Conservation (phyloP, 164 flowering plant species). For the Amborella trichopoda region DNA sequence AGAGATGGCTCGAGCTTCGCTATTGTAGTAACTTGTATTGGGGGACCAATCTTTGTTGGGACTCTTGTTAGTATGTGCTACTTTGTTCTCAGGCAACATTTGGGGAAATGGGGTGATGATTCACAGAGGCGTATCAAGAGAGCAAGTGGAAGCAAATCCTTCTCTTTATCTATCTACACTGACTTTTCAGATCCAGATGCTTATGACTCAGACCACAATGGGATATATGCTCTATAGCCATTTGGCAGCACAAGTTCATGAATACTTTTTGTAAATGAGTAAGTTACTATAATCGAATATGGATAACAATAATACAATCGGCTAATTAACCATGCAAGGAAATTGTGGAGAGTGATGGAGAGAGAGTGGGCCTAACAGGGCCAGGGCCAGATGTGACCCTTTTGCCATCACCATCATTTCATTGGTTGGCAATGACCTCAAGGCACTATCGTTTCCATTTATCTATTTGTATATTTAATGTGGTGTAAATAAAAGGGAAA, state of each 20-base stretch:
- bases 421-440: no score
- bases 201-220: slow-evolving; percentile 61
- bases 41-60: slow-evolving; percentile 57
- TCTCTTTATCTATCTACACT: slow-evolving; percentile 64
- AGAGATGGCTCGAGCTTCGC: slow-evolving; percentile 64
- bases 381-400: no score
- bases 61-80: slow-evolving; percentile 81
- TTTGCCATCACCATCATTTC: no score
- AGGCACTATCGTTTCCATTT: no score
- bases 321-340: no score
- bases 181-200: slow-evolving; percentile 66
- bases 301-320: no score
- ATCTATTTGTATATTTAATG: no score
- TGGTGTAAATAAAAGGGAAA: no score
- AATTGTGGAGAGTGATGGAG: no score
- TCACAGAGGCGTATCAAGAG: slow-evolving; percentile 71
- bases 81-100: slow-evolving; percentile 66
- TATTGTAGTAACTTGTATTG: slow-evolving; percentile 45
- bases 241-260: neutral
- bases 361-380: no score
- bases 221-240: slow-evolving; percentile 56
- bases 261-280: no score
- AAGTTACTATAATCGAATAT: no score
- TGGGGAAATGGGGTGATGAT: slow-evolving; percentile 31
- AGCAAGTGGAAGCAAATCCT: slow-evolving; percentile 78